These are phyloP conservation scores for Kalmanozyma brasiliensis DNA, from an alignment of 1,284 basidiomycete genomes.

Conservation along the genomic window DNA sequence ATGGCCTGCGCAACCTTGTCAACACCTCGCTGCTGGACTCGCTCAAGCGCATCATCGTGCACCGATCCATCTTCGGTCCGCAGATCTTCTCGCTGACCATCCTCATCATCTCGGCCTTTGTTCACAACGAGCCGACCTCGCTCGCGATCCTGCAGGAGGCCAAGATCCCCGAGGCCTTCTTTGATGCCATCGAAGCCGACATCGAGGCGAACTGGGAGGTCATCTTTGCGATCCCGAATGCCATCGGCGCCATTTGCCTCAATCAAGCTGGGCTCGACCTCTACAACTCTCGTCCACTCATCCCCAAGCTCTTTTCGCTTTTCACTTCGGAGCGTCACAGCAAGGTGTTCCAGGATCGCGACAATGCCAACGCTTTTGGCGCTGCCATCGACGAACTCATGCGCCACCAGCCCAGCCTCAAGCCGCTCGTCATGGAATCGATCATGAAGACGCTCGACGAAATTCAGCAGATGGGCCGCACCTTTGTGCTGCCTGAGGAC, in stretches of 20 bases:
- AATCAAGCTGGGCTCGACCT: conserved; percentile 89
- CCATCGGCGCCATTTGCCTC: conserved; percentile 94
- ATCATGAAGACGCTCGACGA: conserved; percentile 40
- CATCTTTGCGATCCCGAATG: conserved; percentile 90
- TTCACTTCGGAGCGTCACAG: conserved; percentile 87
- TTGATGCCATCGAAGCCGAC: conserved; percentile 82
- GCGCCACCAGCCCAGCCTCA: conserved; percentile 91
- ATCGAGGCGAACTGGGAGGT: conserved; percentile 79
- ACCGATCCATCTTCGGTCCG: conserved; percentile 84
- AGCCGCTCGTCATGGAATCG: conserved; percentile 73
- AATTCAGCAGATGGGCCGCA: conserved; percentile 77
- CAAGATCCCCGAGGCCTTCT: conserved; percentile 88
- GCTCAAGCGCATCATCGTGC: conserved; percentile 86
- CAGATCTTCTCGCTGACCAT: conserved; percentile 82
- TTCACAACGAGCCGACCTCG: conserved; percentile 98
- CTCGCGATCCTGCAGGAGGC: conserved; percentile 91
- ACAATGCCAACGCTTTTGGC: conserved; percentile 88
- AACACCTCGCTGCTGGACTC: conserved; percentile 88
- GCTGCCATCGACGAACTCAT: conserved; percentile 93
- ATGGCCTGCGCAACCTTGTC: conserved; percentile 92
- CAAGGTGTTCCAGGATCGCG: conserved; percentile 89
- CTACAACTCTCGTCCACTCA: conserved; percentile 78
- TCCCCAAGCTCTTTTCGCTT: conserved; percentile 84
- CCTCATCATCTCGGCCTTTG: conserved; percentile 96
- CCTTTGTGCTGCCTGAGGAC: conserved; percentile 66